These are phyloP conservation scores for Aspergillus wentii DNA, from an alignment of 495 filamentous ascomycete genomes.

Conservation along the genomic window DNA sequence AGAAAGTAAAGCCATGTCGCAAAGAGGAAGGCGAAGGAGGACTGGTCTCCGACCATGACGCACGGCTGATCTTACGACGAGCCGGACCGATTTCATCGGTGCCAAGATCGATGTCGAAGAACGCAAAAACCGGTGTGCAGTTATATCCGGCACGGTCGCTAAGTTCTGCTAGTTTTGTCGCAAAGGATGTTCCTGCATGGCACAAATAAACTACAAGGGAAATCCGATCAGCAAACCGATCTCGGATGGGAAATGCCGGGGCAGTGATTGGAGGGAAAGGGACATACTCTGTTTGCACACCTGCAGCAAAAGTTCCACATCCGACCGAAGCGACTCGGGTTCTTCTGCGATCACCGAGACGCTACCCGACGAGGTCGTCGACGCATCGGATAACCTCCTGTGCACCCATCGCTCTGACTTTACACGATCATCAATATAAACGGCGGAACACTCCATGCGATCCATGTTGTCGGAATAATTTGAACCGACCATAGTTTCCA, in stretches of 20 bases:
- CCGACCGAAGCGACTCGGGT: conserved; percentile 43
- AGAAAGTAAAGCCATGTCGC: conserved; percentile 40
- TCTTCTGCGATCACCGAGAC: conserved; percentile 36
- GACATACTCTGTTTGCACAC: conserved; percentile 52
- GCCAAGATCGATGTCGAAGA: conserved; percentile 59
- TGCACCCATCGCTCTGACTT: conserved; percentile 56
- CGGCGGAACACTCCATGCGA: conserved; percentile 66
- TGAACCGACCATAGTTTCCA: conserved; percentile 13
- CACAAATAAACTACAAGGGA: conserved; percentile 79
- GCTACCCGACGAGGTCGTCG: conserved; percentile 17
- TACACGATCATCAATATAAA: conserved; percentile 77
- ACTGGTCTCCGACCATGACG: conserved; percentile 29
- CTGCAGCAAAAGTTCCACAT: conserved; percentile 44
- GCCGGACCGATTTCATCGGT: conserved; percentile 24
- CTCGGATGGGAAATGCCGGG: neutral
- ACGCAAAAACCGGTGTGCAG: conserved; percentile 67
- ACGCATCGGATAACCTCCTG: conserved; percentile 29
- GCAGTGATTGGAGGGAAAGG: neutral
- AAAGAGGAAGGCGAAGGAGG: conserved; percentile 32
- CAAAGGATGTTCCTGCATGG: conserved; percentile 63
- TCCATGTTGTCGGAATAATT: conserved; percentile 50
- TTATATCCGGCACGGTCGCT: conserved; percentile 58
- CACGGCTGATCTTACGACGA: conserved; percentile 34
- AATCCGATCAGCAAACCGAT: conserved; percentile 1
- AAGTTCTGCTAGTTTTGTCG: conserved; percentile 62